Percentiles rank a stretch among this genome's conserved stretches.
Conservation (phyloP, 2,329 filamentous ascomycete species). For the Claviceps arundinis region DNA sequence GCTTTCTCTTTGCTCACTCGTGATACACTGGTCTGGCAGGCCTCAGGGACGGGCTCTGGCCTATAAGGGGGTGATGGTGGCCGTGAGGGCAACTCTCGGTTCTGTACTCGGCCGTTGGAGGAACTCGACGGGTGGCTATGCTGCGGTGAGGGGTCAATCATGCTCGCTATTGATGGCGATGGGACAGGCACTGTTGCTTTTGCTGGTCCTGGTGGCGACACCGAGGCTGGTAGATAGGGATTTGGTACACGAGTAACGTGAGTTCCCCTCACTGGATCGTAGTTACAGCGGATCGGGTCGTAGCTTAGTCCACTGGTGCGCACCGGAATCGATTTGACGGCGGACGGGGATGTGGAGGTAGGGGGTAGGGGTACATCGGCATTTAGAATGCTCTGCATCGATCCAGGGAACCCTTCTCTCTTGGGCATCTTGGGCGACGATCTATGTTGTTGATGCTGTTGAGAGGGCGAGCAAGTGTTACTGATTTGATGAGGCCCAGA, state of each 20-base stretch:
- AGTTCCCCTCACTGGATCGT: conserved; percentile 50
- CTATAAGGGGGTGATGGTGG: conserved; percentile 30
- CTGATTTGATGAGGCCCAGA: conserved; percentile 11
- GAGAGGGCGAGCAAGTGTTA: conserved; percentile 9
- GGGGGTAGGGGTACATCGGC: conserved; percentile 30
- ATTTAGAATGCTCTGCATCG: conserved; percentile 45
- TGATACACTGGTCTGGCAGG: conserved; percentile 15
- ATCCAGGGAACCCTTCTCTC: conserved; percentile 36
- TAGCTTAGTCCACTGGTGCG: conserved; percentile 71
- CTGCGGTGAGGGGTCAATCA: conserved; percentile 50
- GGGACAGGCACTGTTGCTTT: conserved; percentile 17
- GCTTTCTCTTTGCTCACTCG: conserved; percentile 25
- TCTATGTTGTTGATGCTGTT: conserved; percentile 13
- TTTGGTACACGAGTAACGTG: conserved; percentile 40
- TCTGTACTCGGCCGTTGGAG: conserved; percentile 18
- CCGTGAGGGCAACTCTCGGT: conserved; percentile 23
- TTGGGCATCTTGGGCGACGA: conserved; percentile 33
- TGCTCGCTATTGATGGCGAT: conserved; percentile 81
- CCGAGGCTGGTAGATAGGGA: conserved; percentile 29
- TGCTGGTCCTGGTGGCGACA: conserved; percentile 35
- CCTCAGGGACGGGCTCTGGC: conserved; percentile 19
- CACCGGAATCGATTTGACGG: conserved; percentile 29
- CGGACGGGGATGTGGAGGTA: conserved; percentile 24
- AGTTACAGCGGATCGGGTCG: conserved; percentile 75
- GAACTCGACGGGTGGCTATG: conserved; percentile 14